phyloP scores from a whole-genome alignment of 2,329 filamentous ascomycete genomes.

The Fusarium sp. region DNA sequence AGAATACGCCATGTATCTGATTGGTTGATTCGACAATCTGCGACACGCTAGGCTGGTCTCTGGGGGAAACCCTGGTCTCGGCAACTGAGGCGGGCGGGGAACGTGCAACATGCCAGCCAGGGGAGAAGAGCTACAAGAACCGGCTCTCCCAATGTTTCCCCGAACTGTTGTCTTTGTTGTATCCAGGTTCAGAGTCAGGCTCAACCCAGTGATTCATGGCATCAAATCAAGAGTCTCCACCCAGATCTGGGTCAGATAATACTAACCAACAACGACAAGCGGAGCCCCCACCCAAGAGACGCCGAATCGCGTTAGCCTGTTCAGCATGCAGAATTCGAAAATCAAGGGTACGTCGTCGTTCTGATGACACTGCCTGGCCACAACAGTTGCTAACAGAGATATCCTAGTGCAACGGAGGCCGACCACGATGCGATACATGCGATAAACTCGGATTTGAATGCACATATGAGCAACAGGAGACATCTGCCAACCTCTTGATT shows the following conservation, averaged over 20 bases:
- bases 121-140: not conserved
- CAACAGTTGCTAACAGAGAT: not conserved
- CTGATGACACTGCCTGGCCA: rapidly evolving
- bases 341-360: not conserved
- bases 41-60: not conserved
- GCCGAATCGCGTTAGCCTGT: slow-evolving; percentile 4
- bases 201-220: not conserved
- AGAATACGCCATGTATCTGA: not conserved
- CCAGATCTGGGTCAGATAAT: not conserved
- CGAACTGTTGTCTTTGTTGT: not conserved
- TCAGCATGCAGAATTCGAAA: slow-evolving; percentile 15
- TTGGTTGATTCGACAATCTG: not conserved
- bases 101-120: not conserved
- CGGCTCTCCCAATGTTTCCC: not conserved
- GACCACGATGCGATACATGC: slow-evolving; percentile 10
- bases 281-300: slow-evolving; percentile 5
- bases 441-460: slow-evolving; percentile 16
- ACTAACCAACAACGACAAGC: not conserved
- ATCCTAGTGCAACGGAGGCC: not conserved
- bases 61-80: not conserved
- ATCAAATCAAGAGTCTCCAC: not conserved
- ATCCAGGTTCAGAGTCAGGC: not conserved
- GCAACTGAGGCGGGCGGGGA: not conserved
- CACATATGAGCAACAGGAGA: slow-evolving; percentile 5
- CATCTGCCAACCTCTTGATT: slow-evolving; percentile 5